These are phyloP conservation scores for Isochrysis galbana DNA, from an alignment of 78 protist genomes.

Conservation along the genomic window DNA sequence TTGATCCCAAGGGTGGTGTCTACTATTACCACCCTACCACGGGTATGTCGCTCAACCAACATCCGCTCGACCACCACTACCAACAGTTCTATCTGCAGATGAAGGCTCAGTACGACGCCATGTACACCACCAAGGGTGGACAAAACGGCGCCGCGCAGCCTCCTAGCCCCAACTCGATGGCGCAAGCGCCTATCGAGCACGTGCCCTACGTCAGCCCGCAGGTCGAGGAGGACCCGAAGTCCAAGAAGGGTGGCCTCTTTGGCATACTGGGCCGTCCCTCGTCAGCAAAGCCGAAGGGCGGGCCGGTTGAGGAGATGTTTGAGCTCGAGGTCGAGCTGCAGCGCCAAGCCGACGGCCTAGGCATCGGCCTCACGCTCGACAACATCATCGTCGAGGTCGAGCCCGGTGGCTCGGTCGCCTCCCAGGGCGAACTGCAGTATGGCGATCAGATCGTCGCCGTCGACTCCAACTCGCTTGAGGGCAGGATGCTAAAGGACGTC, in stretches of 20 bases:
- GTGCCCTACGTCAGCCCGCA: neutral
- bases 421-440: neutral
- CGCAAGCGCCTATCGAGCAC: neutral
- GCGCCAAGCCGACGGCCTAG: conserved; percentile 7
- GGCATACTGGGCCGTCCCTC: neutral
- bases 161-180: neutral
- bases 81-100: conserved; percentile 3
- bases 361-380: conserved; percentile 24
- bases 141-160: neutral
- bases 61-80: conserved; percentile 39
- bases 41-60: conserved; percentile 23
- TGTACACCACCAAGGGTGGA: neutral
- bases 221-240: neutral
- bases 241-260: neutral
- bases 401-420: conserved; percentile 4
- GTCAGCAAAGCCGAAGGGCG: neutral
- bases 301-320: neutral
- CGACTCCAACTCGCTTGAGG: neutral
- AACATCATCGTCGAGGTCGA: conserved; percentile 35
- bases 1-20: conserved; percentile 3
- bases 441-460: conserved; percentile 14
- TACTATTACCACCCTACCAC: conserved; percentile 11
- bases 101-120: conserved; percentile 29
- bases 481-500: conserved; percentile 14
- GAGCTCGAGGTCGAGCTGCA: neutral